A percentile compares a stretch with the other conserved stretches of the same genome.
These are phyloP conservation scores for Setaria viridis DNA, from an alignment of 202 grass and related monocot species.

Conservation along the genomic window DNA sequence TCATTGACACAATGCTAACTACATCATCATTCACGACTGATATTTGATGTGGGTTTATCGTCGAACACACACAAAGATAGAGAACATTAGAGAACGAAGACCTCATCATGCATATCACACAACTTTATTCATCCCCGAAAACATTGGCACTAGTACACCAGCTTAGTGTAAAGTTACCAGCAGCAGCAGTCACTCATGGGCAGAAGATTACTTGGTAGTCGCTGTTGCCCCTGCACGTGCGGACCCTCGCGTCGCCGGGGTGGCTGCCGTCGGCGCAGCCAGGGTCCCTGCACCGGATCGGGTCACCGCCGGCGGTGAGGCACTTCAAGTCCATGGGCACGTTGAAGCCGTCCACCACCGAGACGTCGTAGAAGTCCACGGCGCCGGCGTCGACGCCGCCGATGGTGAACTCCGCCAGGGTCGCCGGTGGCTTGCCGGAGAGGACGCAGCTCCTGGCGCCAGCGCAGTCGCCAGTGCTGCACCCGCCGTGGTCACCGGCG, in stretches of 20 bases:
- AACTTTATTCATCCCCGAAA: no score
- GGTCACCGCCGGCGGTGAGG: not conserved
- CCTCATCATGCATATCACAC: no score
- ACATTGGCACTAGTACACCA: no score
- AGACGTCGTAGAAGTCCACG: conserved; percentile 53
- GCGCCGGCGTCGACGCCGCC: conserved; percentile 23
- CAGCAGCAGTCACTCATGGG: no score
- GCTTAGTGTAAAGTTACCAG: no score
- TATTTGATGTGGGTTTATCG: no score
- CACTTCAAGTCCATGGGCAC: conserved; percentile 53
- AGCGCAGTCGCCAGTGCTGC: conserved; percentile 25
- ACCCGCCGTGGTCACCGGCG: conserved; percentile 37
- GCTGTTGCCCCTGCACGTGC: conserved; percentile 30
- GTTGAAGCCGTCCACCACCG: conserved; percentile 65
- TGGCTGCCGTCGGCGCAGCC: conserved; percentile 42
- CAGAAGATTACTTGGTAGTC: conserved; percentile 21
- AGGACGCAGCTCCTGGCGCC: no score
- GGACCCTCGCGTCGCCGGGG: conserved; percentile 6
- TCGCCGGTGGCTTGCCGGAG: conserved; percentile 9
- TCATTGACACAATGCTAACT: no score
- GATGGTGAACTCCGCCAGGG: conserved; percentile 55
- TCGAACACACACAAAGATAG: no score
- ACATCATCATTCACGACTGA: no score
- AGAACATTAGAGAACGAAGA: no score
- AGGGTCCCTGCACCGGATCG: not conserved